phyloP scores from a whole-genome alignment of 768 basidiomycete genomes.

The Suillus decipiens region DNA sequence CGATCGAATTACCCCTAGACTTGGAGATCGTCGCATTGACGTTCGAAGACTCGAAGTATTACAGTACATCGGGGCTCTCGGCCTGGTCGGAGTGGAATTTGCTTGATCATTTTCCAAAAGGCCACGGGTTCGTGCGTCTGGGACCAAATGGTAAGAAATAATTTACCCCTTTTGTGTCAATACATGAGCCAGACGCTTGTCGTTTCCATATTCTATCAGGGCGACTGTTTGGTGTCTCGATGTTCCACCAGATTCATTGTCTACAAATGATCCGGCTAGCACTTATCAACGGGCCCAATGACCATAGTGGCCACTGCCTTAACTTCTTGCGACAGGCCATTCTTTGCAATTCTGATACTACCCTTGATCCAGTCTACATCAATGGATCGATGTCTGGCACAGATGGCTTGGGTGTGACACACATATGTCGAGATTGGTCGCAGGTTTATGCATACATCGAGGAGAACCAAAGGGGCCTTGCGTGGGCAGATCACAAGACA shows the following conservation, averaged over 20 bases:
- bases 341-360: slow-evolving; percentile 44
- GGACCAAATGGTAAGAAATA: slow-evolving; percentile 19
- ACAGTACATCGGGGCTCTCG: slow-evolving; percentile 19
- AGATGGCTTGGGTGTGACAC: slow-evolving; percentile 27
- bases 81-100: slow-evolving; percentile 26
- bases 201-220: background rate
- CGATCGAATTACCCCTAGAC: slow-evolving; percentile 21
- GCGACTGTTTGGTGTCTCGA: slow-evolving; percentile 28
- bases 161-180: too few species aligned
- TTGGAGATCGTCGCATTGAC: slow-evolving; percentile 15
- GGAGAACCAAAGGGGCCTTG: slow-evolving; percentile 18
- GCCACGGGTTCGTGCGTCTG: slow-evolving; percentile 28
- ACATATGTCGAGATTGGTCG: slow-evolving; percentile 33
- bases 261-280: slow-evolving; percentile 20
- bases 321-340: slow-evolving; percentile 45
- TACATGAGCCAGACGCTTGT: background rate
- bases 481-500: slow-evolving; percentile 2
- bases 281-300: slow-evolving; percentile 1
- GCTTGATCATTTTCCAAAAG: slow-evolving; percentile 17
- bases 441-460: slow-evolving; percentile 26
- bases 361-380: slow-evolving; percentile 40
- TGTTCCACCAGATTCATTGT: slow-evolving; percentile 36
- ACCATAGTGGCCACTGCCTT: slow-evolving; percentile 38
- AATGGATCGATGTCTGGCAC: slow-evolving; percentile 15
- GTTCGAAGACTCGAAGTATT: slow-evolving; percentile 32